Base-by-base conservation (phyloP, 2,329 filamentous ascomycete genomes). In the Fusarium circinatum region DNA sequence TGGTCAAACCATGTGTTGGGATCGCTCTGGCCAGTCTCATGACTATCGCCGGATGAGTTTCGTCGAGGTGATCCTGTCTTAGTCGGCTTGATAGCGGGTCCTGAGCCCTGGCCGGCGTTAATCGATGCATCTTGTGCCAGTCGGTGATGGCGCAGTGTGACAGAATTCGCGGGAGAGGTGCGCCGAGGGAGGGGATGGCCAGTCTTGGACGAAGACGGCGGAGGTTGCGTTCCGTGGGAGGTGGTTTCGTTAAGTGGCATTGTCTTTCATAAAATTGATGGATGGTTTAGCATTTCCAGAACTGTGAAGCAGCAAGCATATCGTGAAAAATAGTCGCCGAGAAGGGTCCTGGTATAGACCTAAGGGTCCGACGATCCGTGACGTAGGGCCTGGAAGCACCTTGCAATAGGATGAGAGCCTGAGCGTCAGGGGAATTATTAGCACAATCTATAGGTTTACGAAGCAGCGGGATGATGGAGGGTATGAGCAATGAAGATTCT, bases 1-100 rank as follows among this genome's bases (percentile, higher is more conserved):
- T 80, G 81, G 41, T 89, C 85, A 62, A 89, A 90, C 88, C 88
- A 90, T 41, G 80, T 84, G 41, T 83, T 86, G 2, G 87, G 83
- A 58, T 89, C 87, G 71, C 86, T 89, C 8, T 83, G 79, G 7
- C 82, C 81, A 0, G 87, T 89, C 28, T 84, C 82, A 51, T 86
- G 82, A 41, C 86, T 89, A 18, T 87, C 86, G 18, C 82, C 85
- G 0, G 87, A 88, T 0, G 86, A 89, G 38, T 86, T 81, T 28
- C 81, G 79, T 8, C 79, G 75, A 17, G 80, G 75, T 4, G 79
- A 75, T 3, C 72, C 76, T 14, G 76, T 68, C 7, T 55, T 48
- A 4, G 70, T 74, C 34, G 59, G 71, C 14, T 69, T 58, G 6
- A 75, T 71, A 8, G 72, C 65, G 24, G 74, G 75, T 17, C 54